Evolutionary conservation across 2,329 filamentous ascomycete species (phyloP).

Genomic region (Lasiodiplodia sp.): DNA sequence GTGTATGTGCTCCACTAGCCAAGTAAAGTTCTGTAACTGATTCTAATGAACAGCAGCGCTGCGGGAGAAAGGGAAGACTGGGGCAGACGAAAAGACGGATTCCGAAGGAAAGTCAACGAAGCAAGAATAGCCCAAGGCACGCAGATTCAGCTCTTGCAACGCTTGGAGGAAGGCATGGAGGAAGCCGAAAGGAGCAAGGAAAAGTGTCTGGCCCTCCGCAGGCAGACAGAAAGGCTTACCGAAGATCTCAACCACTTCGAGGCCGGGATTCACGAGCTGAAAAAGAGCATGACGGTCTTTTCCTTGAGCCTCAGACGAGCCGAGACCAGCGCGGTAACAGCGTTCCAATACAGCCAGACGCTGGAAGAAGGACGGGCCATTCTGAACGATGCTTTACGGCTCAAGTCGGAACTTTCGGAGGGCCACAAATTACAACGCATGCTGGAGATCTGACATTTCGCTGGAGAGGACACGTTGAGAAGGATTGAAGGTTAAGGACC

Average conservation of each 20-base stretch:
- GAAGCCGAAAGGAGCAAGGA: neutral
- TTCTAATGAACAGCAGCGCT: neutral
- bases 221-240: conserved; percentile 3
- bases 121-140: conserved; percentile 7
- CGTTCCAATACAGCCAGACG: conserved; percentile 24
- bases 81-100: conserved; percentile 5
- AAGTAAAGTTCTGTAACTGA: neutral
- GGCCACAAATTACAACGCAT: neutral
- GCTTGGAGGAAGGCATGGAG: neutral
- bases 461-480: neutral
- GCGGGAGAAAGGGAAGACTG: conserved; percentile 2
- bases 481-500: neutral
- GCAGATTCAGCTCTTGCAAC: neutral
- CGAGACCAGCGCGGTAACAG: conserved; percentile 15
- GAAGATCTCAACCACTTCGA: conserved; percentile 8
- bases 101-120: conserved; percentile 10
- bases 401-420: conserved; percentile 3
- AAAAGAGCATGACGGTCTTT: conserved; percentile 12
- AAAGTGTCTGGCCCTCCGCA: neutral
- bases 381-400: conserved; percentile 7
- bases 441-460: neutral
- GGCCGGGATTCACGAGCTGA: conserved; percentile 7
- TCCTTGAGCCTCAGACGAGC: conserved; percentile 1
- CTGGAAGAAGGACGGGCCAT: conserved; percentile 21
- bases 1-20: neutral